Evolutionary conservation across 148 eudicot genomes (phyloP), one percentile per base, ranked within the genome.

Genomic region (Nyssa sinensis): DNA sequence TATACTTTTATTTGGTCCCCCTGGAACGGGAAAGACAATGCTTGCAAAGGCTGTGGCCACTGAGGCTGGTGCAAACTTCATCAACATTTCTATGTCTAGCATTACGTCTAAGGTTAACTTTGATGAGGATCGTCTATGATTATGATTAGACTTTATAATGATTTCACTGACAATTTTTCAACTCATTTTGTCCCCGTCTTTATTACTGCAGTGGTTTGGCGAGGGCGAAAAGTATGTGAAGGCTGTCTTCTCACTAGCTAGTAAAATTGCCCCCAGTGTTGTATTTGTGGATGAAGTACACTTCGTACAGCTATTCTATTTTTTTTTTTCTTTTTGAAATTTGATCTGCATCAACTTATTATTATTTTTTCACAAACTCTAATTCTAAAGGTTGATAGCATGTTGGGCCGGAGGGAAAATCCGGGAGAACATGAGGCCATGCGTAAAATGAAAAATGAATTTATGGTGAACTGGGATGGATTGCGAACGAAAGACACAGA

Each of bases 11-110:
- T 95, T 95, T 86, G 99, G 99, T 17, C 99, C 99, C 71, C 99
- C 99, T 74, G 99, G 99, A 83, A 95, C 99, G n/a, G 99, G 99
- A 74, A 95, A 95, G 85, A 95, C 99, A 11, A 95, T 95, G 99
- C 91, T 95, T 68, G 99, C 99, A 7, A 92, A 95, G 80, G 99
- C 99, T 77, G 99, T 95, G 73, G 99, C 99, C 28, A 95, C 99
- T 62, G 99, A 95, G 81, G 99, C 99, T 75, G 99, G 96, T 85
- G 99, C 99, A 34, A 95, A 95, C 84, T 95, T 95, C 80, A 95
- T 95, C 29, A 95, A 95, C 68, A 93, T 95, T 74, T 95, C 97
- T 16, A 90, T 95, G 97, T 90, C 99, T 25, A 95, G 99, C 88
- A 95, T 95, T 66, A 88, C 99, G 30, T 95, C 99, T 37, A 95